Evolutionary conservation across 176 grass and related monocot genomes (phyloP), one percentile per base, ranked within the genome.

Genomic region (Neostapfia colusana): DNA sequence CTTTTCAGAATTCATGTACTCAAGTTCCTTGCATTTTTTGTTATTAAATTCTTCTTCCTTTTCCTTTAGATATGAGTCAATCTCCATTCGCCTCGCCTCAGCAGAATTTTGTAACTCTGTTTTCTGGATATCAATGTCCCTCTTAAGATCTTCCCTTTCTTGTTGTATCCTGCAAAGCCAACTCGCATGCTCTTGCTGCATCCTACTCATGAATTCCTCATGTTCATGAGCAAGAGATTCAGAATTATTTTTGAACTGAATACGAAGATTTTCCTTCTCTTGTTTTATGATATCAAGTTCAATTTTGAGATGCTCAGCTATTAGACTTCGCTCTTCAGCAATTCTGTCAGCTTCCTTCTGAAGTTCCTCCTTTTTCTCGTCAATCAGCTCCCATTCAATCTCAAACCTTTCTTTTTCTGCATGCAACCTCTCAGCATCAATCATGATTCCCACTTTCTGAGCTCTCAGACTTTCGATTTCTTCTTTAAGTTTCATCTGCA

Each of bases 361-460:
- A 55, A 99, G 72, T 53, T 90, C 87, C 40, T 94, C 89, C 50
- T 87, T 92, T 58, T 95, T 99, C 83, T 95, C 95, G 59, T 99
- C 95, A 70, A 95, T 84, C 31, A 88, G 58, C 26, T 99, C 95
- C 95, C 95, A 99, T 73, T 99, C 91, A 81, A 85, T 85, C 65
- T 99, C 95, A 82, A 99, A 99, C 42, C 85, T 87, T 83, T 99
- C 91, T 42, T 95, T 99, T 83, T 99, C 95, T 69, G 85, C 75
- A 82, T 88, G 90, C 39, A 99, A 74, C 70, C 77, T 88, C 67
- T 99, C 95, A 42, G 89, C 83, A 82, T 95, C 95, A 80, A 58
- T 64, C 55, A 87, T 59, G 49, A 99, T 83, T 25, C 86, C 91
- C 61, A 79, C 55, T 27, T 90, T 90, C 57, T 99, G 89, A n/a